Evolutionary conservation across 768 basidiomycete genomes (phyloP), one percentile per base, ranked within the genome.

Genomic region (Mycena floridula): DNA sequence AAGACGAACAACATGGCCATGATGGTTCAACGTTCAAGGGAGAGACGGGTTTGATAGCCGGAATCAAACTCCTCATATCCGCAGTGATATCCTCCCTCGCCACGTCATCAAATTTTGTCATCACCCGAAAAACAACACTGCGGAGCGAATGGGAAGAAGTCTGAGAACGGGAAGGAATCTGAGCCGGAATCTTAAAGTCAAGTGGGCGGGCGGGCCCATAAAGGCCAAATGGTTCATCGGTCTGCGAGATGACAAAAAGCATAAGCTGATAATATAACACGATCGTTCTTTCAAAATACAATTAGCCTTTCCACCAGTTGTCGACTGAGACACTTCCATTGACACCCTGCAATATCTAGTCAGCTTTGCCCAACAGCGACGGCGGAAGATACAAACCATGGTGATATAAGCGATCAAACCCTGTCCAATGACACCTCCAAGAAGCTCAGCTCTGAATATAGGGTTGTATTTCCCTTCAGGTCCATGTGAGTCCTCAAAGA

Each of bases 331-430:
- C 52, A 46, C 54, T 55, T 40, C 48, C 48, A 39, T 58, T 58
- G 18, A 58, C 48, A 41, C 56, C n/a, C n/a, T n/a, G n/a, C n/a
- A n/a, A 12, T 8, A 6, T 16, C 15, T 21, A 36, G n/a, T n/a
- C n/a, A n/a, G n/a, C n/a, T n/a, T n/a, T n/a, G n/a, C 5, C 15
- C 9, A 3, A 26, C 28, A 20, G 38, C 23, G 13, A 53, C 63
- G 22, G 38, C 73, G n/a, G n/a, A n/a, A n/a, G n/a, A n/a, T n/a
- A n/a, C n/a, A n/a, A n/a, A n/a, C 76, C 74, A 79, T 79, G 0
- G 76, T 79, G 41, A 79, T 79, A 50, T 76, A 79, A 7, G 68
- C 75, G 47, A 74, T 53, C 11, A 79, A 48, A 0, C 76, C 76
- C 48, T 79, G 76, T 11, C 58, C 59, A 16, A 79, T 58, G 1